These are phyloP conservation scores for Scedosporium minutisporum DNA, from an alignment of 2,329 filamentous ascomycete species.

Conservation along the genomic window DNA sequence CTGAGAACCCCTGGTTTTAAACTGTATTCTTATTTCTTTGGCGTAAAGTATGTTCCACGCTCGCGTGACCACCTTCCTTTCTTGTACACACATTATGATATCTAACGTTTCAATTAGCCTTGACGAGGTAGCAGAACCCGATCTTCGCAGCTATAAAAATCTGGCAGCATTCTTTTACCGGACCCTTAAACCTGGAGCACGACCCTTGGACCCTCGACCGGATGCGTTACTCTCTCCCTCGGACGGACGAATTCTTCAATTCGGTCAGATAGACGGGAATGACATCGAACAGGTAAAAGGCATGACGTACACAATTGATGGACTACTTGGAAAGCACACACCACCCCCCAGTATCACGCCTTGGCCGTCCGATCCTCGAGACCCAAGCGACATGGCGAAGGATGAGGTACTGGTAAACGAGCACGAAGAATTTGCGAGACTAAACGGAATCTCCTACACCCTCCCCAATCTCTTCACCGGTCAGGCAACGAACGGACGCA, in stretches of 20 bases:
- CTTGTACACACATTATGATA: background rate
- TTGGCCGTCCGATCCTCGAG: constrained; percentile 15
- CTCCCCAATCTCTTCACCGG: constrained; percentile 82
- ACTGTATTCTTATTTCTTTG: constrained; percentile 82
- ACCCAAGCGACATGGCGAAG: constrained; percentile 23
- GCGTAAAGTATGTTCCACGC: constrained; percentile 53
- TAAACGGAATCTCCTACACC: constrained; percentile 95
- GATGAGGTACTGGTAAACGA: constrained; percentile 61
- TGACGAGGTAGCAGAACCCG: constrained; percentile 76
- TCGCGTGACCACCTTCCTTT: constrained; percentile 1
- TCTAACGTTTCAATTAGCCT: constrained; percentile 43
- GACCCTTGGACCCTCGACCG: constrained; percentile 73
- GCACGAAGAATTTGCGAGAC: constrained; percentile 84
- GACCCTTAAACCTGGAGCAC: constrained; percentile 76
- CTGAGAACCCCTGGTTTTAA: constrained; percentile 83
- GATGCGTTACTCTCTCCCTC: constrained; percentile 78
- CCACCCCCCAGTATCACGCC: constrained; percentile 43
- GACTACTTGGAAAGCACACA: constrained; percentile 65
- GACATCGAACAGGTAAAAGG: constrained; percentile 98
- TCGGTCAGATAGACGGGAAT: constrained; percentile 81
- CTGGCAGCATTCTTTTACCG: constrained; percentile 96
- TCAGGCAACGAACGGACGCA: constrained; percentile 31
- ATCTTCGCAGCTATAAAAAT: constrained; percentile 84
- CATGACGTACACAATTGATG: constrained; percentile 94
- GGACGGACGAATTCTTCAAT: constrained; percentile 85